A percentile compares a stretch with the other conserved stretches of the same genome.
Conservation (phyloP, 208 protist genomes). For the Acanthamoeba healyi region DNA sequence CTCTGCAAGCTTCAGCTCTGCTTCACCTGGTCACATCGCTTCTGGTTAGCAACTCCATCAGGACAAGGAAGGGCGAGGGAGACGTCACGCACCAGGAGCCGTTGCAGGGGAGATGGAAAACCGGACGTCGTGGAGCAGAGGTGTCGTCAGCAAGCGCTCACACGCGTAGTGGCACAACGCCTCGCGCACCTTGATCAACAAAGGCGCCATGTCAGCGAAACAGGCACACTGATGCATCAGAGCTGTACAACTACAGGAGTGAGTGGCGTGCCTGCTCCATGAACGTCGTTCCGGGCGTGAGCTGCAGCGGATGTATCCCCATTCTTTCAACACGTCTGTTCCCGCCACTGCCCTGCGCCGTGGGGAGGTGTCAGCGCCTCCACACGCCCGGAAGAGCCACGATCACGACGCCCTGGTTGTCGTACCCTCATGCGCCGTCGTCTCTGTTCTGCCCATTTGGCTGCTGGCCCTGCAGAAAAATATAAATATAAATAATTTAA, state of each 20-base stretch:
- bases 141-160: not conserved
- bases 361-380: not conserved
- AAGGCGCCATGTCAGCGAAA: too few relatives aligned
- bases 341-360: not conserved
- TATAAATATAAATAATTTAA: not conserved
- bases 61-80: not conserved
- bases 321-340: not conserved
- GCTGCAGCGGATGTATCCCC: constrained; percentile 28
- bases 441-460: constrained; percentile 66
- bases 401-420: too few relatives aligned
- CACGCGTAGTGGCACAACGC: constrained; percentile 65
- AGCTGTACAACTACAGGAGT: not conserved
- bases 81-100: not conserved
- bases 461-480: constrained; percentile 32
- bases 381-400: too few relatives aligned
- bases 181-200: constrained; percentile 22
- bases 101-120: constrained; percentile 35
- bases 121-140: not conserved
- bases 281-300: constrained; percentile 58
- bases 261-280: constrained; percentile 40
- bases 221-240: too few relatives aligned
- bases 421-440: constrained; percentile 33
- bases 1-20: constrained; percentile 39
- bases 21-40: too few relatives aligned
- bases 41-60: too few relatives aligned